These are phyloP conservation scores for Brassica juncea DNA, from an alignment of 345 rosid species.

Conservation along the genomic window DNA sequence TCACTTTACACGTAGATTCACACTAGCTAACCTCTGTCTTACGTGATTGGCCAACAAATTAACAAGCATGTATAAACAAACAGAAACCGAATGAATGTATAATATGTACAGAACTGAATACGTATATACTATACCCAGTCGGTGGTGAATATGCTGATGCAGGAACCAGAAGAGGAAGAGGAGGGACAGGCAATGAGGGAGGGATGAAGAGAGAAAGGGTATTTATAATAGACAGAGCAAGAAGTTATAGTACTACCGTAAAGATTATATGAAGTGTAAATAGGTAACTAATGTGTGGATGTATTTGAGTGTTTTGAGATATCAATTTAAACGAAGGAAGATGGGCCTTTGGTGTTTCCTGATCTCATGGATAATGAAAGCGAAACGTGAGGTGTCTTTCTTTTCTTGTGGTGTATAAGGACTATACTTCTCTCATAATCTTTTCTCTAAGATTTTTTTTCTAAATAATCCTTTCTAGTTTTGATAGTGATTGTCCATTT, in stretches of 20 bases:
- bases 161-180: conserved; percentile 43
- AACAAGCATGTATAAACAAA: not conserved
- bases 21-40: not conserved
- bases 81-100: not conserved
- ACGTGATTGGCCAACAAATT: conserved; percentile 10
- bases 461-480: not conserved
- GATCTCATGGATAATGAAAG: conserved; percentile 35
- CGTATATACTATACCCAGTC: conserved; percentile 31
- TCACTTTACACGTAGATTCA: conserved; percentile 25
- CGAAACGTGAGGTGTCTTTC: conserved; percentile 31
- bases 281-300: not conserved
- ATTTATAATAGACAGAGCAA: conserved; percentile 18
- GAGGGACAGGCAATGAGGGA: not conserved
- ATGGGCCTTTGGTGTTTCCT: not conserved
- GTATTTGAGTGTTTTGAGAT: not conserved
- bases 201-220: not conserved
- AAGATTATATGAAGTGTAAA: not conserved
- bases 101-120: not conserved
- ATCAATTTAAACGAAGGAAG: not conserved
- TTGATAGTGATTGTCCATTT: not conserved
- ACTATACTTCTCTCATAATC: conserved; percentile 1
- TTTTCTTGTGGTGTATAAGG: conserved; percentile 21
- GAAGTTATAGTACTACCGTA: not conserved
- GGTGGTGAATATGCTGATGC: conserved; percentile 47
- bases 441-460: not conserved